phyloP scores from a whole-genome alignment of 768 basidiomycete genomes.

The Tremella mesenterica region DNA sequence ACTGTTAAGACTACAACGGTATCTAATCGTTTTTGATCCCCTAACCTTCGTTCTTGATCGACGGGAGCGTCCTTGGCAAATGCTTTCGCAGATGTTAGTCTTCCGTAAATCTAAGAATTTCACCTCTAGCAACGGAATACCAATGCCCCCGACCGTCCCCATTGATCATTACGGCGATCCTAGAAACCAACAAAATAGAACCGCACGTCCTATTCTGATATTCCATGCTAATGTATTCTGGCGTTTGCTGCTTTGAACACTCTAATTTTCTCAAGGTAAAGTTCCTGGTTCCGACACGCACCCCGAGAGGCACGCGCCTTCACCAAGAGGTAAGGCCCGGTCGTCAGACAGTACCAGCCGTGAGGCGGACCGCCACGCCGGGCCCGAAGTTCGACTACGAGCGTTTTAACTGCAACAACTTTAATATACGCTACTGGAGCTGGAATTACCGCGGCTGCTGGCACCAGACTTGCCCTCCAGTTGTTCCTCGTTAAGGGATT shows the following conservation, averaged over 20 bases:
- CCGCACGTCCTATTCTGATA: conserved; percentile 72
- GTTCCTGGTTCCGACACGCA: conserved; percentile 65
- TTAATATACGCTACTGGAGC: not conserved
- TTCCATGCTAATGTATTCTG: conserved; percentile 75
- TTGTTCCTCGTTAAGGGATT: conserved; percentile 50
- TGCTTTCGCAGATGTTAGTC: conserved; percentile 74
- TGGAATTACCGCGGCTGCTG: conserved; percentile 48
- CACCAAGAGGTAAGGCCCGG: conserved; percentile 64
- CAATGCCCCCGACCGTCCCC: conserved; percentile 74
- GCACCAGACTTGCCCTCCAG: conserved; percentile 50
- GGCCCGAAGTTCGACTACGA: conserved; percentile 56
- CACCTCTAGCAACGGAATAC: conserved; percentile 75
- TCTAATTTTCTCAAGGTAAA: conserved; percentile 78
- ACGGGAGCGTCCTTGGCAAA: conserved; percentile 79
- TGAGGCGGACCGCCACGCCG: conserved; percentile 58
- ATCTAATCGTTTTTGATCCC: conserved; percentile 78
- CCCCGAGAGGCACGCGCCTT: conserved; percentile 57
- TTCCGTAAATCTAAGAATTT: conserved; percentile 77
- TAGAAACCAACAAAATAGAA: conserved; percentile 78
- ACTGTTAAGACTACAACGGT: conserved; percentile 76
- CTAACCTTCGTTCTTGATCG: conserved; percentile 78
- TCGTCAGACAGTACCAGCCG: conserved; percentile 61
- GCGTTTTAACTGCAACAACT: conserved; percentile 75
- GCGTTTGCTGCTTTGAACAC: conserved; percentile 70
- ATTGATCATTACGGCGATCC: conserved; percentile 70